Percentiles rank a stretch among this genome's conserved stretches.
phyloP scores from a whole-genome alignment of 208 protist genomes.

The Naegleria gruberi region DNA sequence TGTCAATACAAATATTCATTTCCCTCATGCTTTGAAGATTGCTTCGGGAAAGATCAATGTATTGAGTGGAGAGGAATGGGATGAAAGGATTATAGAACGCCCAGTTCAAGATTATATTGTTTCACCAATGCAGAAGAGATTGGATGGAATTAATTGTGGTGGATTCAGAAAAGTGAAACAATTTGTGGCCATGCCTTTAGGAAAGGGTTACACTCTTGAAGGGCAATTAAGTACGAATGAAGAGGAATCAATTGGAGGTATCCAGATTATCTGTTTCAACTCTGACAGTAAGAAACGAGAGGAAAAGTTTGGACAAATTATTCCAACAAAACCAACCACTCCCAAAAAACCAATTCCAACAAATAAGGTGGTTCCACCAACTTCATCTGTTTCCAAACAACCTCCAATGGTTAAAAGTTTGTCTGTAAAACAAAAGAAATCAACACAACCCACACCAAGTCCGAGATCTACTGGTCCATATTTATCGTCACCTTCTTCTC shows the following conservation, averaged over 20 bases:
- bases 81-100: not conserved
- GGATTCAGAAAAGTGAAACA: slow-evolving; percentile 21
- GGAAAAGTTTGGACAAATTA: not conserved
- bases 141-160: slow-evolving; percentile 25
- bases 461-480: too few relatives aligned
- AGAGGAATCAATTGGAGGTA: slow-evolving; percentile 20
- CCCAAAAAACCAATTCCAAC: too few relatives aligned
- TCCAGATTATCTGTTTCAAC: not conserved
- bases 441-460: too few relatives aligned
- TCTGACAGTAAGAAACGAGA: not conserved
- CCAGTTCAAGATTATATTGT: slow-evolving; percentile 16
- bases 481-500: too few relatives aligned
- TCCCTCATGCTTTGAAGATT: slow-evolving; percentile 15
- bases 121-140: slow-evolving; percentile 19
- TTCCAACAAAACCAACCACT: too few relatives aligned
- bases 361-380: too few relatives aligned
- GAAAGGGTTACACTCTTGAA: slow-evolving; percentile 26
- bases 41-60: slow-evolving; percentile 11
- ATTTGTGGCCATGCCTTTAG: slow-evolving; percentile 31
- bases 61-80: not conserved
- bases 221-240: slow-evolving; percentile 22
- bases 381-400: too few relatives aligned
- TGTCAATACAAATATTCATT: not conserved
- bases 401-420: too few relatives aligned
- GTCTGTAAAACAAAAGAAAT: too few relatives aligned